phyloP scores from a whole-genome alignment of 371 early-diverging fungal species.

The Mortierella sp. region DNA sequence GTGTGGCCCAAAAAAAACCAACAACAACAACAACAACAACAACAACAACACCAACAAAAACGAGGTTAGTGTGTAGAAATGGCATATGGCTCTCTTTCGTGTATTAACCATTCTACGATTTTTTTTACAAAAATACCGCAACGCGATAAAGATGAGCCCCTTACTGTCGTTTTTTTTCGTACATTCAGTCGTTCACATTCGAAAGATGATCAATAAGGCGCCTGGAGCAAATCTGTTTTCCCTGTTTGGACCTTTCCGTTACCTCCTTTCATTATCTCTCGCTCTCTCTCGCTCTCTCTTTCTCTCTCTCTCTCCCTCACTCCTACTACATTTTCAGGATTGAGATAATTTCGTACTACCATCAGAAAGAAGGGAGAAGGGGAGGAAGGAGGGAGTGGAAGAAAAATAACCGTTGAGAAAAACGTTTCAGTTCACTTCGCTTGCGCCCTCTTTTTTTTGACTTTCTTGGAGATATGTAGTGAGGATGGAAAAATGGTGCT shows the following conservation, averaged over 20 bases:
- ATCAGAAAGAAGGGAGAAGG: background rate
- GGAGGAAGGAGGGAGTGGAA: background rate
- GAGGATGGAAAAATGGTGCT: background rate
- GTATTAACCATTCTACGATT: background rate
- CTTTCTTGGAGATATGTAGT: background rate
- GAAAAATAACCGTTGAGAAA: background rate
- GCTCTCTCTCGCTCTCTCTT: background rate
- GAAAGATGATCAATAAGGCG: background rate
- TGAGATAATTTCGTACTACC: background rate
- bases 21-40: background rate
- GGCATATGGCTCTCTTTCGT: background rate
- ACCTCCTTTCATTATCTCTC: background rate
- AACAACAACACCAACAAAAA: background rate
- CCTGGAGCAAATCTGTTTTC: background rate
- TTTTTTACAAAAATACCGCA: background rate
- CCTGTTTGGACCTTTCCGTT: background rate
- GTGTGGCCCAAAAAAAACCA: too few relatives aligned
- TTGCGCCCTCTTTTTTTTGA: slow-evolving; percentile 2
- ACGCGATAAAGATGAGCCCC: background rate
- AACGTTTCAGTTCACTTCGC: background rate
- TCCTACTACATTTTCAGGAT: background rate
- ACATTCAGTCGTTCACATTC: too few relatives aligned
- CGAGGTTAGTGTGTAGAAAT: background rate
- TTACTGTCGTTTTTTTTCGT: too few relatives aligned
- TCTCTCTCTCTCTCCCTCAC: too few relatives aligned